These are phyloP conservation scores for Eleusine coracana DNA, from an alignment of 176 grass and related monocot species.

Conservation along the genomic window DNA sequence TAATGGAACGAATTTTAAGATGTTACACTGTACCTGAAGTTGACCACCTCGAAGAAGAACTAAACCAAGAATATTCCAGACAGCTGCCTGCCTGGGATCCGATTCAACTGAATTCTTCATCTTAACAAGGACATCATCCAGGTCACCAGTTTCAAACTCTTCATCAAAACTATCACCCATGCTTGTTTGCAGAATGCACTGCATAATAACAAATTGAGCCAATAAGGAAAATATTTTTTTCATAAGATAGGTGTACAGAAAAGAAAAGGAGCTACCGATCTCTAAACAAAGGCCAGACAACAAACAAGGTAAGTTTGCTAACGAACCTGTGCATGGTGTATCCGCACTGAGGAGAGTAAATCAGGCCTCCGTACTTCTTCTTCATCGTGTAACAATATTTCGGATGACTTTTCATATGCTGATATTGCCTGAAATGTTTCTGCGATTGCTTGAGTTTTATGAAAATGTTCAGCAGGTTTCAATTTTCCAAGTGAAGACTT, in stretches of 20 bases:
- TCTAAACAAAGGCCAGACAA: neutral
- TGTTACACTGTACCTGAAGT: constrained; percentile 58
- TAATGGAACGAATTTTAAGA: constrained; percentile 21
- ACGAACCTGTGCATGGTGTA: constrained; percentile 93
- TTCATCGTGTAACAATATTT: constrained; percentile 92
- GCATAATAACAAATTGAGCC: constrained; percentile 33
- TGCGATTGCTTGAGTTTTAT: constrained; percentile 41
- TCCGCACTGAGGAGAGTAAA: constrained; percentile 87
- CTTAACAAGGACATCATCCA: constrained; percentile 85
- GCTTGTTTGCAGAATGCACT: constrained; percentile 92
- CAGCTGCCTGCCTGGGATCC: constrained; percentile 90
- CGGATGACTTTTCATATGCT: constrained; percentile 90
- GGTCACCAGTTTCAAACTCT: constrained; percentile 76
- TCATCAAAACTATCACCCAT: constrained; percentile 87
- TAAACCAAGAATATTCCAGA: constrained; percentile 95
- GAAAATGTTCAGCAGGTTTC: constrained; percentile 28
- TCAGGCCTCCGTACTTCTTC: constrained; percentile 84
- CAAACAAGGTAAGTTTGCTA: constrained; percentile 2
- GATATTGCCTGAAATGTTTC: constrained; percentile 64
- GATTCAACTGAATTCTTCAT: constrained; percentile 84
- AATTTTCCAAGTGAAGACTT: constrained; percentile 38
- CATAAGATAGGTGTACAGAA: constrained; percentile 12
- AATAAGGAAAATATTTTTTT: neutral
- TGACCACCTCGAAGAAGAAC: constrained; percentile 88
- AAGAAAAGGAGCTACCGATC: neutral